Base-by-base conservation (phyloP, 495 filamentous ascomycete genomes). In the Aspergillus coremiiformis region DNA sequence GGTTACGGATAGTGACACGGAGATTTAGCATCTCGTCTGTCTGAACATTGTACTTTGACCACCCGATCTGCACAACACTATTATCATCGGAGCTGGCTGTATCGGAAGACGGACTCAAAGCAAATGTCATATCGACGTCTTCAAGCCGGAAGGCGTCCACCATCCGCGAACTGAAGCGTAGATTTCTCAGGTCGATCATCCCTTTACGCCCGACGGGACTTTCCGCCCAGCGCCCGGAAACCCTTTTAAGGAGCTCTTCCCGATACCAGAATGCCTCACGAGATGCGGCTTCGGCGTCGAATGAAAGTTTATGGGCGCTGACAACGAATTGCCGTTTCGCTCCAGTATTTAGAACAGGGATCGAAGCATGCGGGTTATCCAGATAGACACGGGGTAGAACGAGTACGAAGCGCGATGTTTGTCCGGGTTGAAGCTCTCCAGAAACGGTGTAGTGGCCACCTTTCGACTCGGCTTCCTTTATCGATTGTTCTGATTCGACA, bases 231-330 rank as follows among this genome's bases (percentile, higher is more conserved):
- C 72, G 76, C 2, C 83, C 91, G 4, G 69, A 70, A 2, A 95
- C 65, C 19, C 75, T 73, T 52, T 87, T 85, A 9, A 96, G 76
- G 1, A 96, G 76, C 61, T 84, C 85, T 61, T 94, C 86, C 6
- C 91, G 80, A 69, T 89, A 96, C 91, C 91, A 96, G 66, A 96
- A 96, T 1, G 84, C 83, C 70, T 95, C 89, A 33, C 91, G 78
- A 37, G 77, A 84, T 6, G 84, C 80, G 29, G 84, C 80, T 67
- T 96, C 90, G 21, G 78, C 80, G 52, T 93, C 87, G 1, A 88
- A 85, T 0, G 86, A 84, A 44, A 87, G 76, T 56, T 89, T 87
- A 53, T 80, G 79, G 37, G 84, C 83, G 61, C 84, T 90, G 44
- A 95, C 87, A 19, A 96, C 87, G 57, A 93, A 96, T 66, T 96